Base-by-base conservation (phyloP, 1,284 basidiomycete genomes). In the Cutaneotrichosporon mucoides region DNA sequence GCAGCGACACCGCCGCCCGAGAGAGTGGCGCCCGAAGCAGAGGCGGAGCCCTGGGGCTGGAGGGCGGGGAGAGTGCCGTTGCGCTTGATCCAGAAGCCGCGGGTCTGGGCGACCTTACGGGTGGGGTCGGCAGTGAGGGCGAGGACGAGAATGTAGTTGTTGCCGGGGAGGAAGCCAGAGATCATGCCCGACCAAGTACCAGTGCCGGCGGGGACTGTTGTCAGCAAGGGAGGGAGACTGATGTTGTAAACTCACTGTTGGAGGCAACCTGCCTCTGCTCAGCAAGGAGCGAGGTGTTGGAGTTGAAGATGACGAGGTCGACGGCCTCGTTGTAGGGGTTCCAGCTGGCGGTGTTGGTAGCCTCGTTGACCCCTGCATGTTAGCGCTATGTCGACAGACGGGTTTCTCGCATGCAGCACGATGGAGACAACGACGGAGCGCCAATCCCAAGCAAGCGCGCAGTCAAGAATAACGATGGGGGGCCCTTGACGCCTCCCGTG, bases 161-260 rank as follows among this genome's bases (percentile, higher is more conserved):
- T 42, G 35, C 69, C 68, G 33, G 61, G 61, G 50, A 58, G 59
- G 40, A 63, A 59, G 33, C 60, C 59, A 24, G 54, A 56, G 38
- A 59, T 56, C 55, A 55, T 44, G 46, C 70, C 70, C 11, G 36
- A 54, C 58, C 70, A 72, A 13, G 60, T 61, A 34, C 55, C 49
- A 15, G 55, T 50, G 46, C 74, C 59, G 33, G 55, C 59, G 16
- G 55, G 47, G 47, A 61, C 57, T 58, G 37, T 2, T 2, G 24
- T 24, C 24, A 24, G 24, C 24, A 24, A 24, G 24, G 24, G 24
- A 24, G 24, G 24, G 24, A 24, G 47, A n/a, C 10, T 52, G 56
- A 8, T 0, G 16, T n/a, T 16, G 1, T 7, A 45, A 3, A 42
- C 57, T 48, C 12, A 58, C 57, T 57, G 55, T 56, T 53, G 24